phyloP scores from a whole-genome alignment of 2,329 filamentous ascomycete genomes.

The Microthyrium microscopicum region DNA sequence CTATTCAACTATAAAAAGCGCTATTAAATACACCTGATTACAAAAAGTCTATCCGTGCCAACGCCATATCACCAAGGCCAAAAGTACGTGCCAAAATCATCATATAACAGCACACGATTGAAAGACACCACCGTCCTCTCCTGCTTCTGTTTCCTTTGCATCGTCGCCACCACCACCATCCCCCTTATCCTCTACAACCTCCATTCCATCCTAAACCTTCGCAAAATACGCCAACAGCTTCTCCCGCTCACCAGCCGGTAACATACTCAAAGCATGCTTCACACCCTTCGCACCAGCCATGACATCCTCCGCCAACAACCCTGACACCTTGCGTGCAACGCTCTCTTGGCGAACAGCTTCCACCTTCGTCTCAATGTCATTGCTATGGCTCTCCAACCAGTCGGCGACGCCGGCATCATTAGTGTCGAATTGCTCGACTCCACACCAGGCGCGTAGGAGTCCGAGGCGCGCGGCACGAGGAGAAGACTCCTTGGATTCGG shows the following conservation, averaged over 20 bases:
- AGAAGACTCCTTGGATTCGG: constrained; percentile 25
- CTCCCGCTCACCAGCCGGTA: constrained; percentile 80
- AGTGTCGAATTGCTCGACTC: constrained; percentile 56
- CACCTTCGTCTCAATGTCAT: constrained; percentile 66
- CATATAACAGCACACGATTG: too few relatives aligned
- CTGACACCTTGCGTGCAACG: constrained; percentile 52
- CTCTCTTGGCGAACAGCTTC: constrained; percentile 67
- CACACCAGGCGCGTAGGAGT: constrained; percentile 69
- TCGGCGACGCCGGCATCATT: constrained; percentile 71
- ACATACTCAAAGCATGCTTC: constrained; percentile 65
- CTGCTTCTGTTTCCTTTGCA: too few relatives aligned
- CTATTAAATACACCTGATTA: too few relatives aligned
- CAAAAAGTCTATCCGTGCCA: too few relatives aligned
- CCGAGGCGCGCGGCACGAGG: constrained; percentile 52
- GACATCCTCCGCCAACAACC: constrained; percentile 47
- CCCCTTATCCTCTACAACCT: too few relatives aligned
- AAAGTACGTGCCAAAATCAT: too few relatives aligned
- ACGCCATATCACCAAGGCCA: too few relatives aligned
- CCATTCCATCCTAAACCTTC: constrained; percentile 17
- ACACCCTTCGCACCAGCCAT: constrained; percentile 69
- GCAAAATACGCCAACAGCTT: constrained; percentile 47
- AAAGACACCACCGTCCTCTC: too few relatives aligned
- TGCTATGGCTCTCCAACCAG: constrained; percentile 94
- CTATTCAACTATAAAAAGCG: too few relatives aligned
- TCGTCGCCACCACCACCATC: too few relatives aligned